Percentiles rank a stretch among this genome's conserved stretches.
phyloP scores from a whole-genome alignment of 1,139 yeast genomes.

The Taiozyma sp. region DNA sequence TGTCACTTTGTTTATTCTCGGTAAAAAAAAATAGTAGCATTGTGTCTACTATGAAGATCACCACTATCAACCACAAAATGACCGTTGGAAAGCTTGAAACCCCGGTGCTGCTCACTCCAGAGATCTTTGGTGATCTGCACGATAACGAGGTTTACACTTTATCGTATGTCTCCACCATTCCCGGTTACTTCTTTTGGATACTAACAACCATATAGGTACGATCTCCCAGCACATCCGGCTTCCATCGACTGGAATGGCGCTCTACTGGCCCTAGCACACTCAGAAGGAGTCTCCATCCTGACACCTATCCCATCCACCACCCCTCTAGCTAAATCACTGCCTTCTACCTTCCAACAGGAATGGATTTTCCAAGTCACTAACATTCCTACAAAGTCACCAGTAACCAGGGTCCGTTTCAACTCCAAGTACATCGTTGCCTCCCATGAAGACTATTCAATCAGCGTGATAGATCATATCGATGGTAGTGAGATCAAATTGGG shows the following conservation, averaged over 20 bases:
- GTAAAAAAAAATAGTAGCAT: not conserved
- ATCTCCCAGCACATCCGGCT: slow-evolving; percentile 14
- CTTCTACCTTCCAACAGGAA: slow-evolving; percentile 19
- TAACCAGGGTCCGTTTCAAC: slow-evolving; percentile 14
- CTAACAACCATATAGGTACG: slow-evolving; percentile 11
- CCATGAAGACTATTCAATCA: slow-evolving; percentile 16
- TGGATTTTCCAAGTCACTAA: slow-evolving; percentile 21
- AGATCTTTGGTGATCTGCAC: slow-evolving; percentile 15
- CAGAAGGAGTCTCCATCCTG: slow-evolving; percentile 16
- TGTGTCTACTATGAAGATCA: not conserved
- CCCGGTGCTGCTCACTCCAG: slow-evolving; percentile 19
- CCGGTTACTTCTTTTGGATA: not conserved
- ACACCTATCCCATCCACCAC: slow-evolving; percentile 20
- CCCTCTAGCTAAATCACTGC: slow-evolving; percentile 18
- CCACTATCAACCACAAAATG: not conserved
- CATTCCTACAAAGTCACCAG: slow-evolving; percentile 10
- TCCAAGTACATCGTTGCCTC: slow-evolving; percentile 17
- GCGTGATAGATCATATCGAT: slow-evolving; percentile 17
- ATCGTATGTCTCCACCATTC: slow-evolving; percentile 9
- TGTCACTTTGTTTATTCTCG: no score
- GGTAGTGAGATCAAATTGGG: slow-evolving; percentile 10
- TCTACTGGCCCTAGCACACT: slow-evolving; percentile 17
- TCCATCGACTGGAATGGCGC: slow-evolving; percentile 22
- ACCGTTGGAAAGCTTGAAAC: slow-evolving; percentile 4
- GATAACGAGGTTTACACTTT: slow-evolving; percentile 18